A percentile compares a stretch with the other conserved stretches of the same genome.
phyloP scores from a whole-genome alignment of 345 rosid species.

The Anastatica hierochuntica region DNA sequence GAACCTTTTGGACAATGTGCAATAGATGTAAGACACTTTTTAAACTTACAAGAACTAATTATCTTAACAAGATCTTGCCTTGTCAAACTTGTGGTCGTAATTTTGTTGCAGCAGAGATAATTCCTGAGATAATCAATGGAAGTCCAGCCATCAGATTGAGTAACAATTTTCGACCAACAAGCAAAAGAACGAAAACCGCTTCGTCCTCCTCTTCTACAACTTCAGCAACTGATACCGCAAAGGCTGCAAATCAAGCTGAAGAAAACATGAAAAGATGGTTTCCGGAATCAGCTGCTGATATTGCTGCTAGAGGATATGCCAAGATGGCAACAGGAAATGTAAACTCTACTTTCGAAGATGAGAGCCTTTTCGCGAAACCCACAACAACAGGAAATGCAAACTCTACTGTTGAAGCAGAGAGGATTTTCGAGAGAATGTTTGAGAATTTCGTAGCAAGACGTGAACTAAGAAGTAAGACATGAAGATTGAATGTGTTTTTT shows the following conservation, averaged over 20 bases:
- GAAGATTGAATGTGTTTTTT: no score
- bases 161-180: background rate
- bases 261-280: background rate
- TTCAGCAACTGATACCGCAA: background rate
- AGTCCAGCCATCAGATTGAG: slow-evolving; percentile 3
- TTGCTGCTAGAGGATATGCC: background rate
- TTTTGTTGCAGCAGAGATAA: slow-evolving; percentile 47
- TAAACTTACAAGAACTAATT: slow-evolving; percentile 37
- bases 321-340: no score
- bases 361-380: background rate
- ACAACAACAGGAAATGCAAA: no score
- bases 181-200: slow-evolving; percentile 7
- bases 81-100: slow-evolving; percentile 58
- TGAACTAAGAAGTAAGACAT: no score
- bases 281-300: background rate
- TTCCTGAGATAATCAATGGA: slow-evolving; percentile 6
- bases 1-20: slow-evolving; percentile 76
- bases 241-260: background rate
- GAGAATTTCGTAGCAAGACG: no score
- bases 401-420: no score
- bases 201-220: background rate
- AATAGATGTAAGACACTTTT: slow-evolving; percentile 55
- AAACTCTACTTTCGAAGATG: background rate
- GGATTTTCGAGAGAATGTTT: no score
- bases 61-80: slow-evolving; percentile 49